Evolutionary conservation across 2,329 filamentous ascomycete species (phyloP).

Genomic region (Fusarium annulatum): DNA sequence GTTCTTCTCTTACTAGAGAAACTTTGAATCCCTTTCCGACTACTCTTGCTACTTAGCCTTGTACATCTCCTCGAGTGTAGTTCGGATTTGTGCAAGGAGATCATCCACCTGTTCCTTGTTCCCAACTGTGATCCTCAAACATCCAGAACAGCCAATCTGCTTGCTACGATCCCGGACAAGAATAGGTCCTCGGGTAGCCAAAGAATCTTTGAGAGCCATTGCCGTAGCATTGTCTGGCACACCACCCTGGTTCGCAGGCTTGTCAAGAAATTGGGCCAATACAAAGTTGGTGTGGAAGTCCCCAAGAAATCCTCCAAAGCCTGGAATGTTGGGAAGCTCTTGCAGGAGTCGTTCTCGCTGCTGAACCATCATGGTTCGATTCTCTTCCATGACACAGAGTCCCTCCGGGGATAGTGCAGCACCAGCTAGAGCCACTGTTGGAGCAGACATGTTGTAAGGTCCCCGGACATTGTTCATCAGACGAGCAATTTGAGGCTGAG

Average conservation of each 20-base stretch:
- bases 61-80: background rate
- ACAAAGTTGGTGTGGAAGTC: background rate
- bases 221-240: background rate
- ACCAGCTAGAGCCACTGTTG: background rate
- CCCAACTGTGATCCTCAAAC: background rate
- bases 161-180: background rate
- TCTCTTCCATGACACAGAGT: background rate
- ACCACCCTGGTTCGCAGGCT: background rate
- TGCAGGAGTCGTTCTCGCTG: background rate
- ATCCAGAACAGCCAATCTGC: background rate
- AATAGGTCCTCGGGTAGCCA: background rate
- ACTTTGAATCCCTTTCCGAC: too few relatives aligned
- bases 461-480: background rate
- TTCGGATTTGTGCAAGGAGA: background rate
- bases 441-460: background rate
- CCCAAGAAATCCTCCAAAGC: background rate
- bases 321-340: background rate
- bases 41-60: background rate
- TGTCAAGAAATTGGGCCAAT: background rate
- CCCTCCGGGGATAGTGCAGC: background rate
- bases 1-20: accelerated
- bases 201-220: background rate
- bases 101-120: background rate
- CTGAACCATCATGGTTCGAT: background rate
- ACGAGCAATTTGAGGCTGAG: background rate